A percentile compares a stretch with the other conserved stretches of the same genome.
Evolutionary conservation across 371 early-diverging fungal genomes (phyloP).

Genomic region (Mucor irregularis): DNA sequence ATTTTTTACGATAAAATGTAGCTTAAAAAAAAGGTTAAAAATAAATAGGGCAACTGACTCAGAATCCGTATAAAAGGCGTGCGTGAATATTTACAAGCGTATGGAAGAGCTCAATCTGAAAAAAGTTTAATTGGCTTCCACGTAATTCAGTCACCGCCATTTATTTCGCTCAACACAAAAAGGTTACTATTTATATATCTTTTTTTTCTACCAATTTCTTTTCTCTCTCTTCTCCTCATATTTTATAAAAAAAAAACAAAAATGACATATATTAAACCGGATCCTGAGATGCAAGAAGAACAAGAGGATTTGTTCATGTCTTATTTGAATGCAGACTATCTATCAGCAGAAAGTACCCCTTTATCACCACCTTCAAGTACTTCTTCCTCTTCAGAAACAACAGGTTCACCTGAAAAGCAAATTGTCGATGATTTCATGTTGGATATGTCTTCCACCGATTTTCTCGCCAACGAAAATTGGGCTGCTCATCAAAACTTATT

Average conservation of each 20-base stretch:
- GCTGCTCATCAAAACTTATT: not conserved
- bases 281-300: slow-evolving; percentile 27
- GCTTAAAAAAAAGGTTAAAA: too few relatives aligned
- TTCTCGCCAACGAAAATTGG: not conserved
- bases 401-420: slow-evolving; percentile 14
- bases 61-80: too few relatives aligned
- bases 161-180: too few relatives aligned
- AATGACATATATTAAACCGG: slow-evolving; percentile 27
- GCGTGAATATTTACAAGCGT: too few relatives aligned
- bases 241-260: not conserved
- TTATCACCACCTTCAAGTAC: slow-evolving; percentile 20
- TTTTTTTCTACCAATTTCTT: slow-evolving; percentile 5
- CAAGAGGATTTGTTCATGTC: slow-evolving; percentile 45
- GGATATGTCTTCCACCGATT: slow-evolving; percentile 7
- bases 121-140: too few relatives aligned
- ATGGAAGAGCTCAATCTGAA: too few relatives aligned
- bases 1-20: too few relatives aligned
- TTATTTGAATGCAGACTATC: slow-evolving; percentile 41
- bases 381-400: slow-evolving; percentile 11
- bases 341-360: slow-evolving; percentile 22
- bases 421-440: slow-evolving; percentile 15
- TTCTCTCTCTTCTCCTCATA: slow-evolving; percentile 2
- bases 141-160: too few relatives aligned
- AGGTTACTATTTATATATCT: not conserved
- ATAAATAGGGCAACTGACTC: too few relatives aligned